Evolutionary conservation across 805 yeast species (phyloP).

Genomic region (Zygosaccharomyces siamensis): DNA sequence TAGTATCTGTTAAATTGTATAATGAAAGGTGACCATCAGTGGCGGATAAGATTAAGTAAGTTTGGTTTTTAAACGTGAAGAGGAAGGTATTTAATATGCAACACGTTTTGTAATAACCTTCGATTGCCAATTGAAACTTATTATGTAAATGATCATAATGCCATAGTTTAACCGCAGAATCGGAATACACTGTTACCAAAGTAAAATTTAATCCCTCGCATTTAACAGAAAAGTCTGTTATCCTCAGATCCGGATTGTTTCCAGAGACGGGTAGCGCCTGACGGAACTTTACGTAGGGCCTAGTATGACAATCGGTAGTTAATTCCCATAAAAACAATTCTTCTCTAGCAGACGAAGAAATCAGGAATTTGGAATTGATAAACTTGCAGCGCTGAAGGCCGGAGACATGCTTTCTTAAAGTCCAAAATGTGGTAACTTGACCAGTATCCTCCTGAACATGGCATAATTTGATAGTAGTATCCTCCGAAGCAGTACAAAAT

Average conservation of each 20-base stretch:
- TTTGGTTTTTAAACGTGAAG: conserved; percentile 27
- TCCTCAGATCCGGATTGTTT: conserved; percentile 73
- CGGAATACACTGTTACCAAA: conserved; percentile 74
- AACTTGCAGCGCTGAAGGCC: conserved; percentile 77
- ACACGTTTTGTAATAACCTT: conserved; percentile 61
- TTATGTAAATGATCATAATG: conserved; percentile 39
- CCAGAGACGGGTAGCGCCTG: conserved; percentile 53
- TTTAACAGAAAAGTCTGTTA: conserved; percentile 73
- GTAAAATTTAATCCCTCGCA: conserved; percentile 33
- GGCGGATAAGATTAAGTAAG: conserved; percentile 53
- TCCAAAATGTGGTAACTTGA: conserved; percentile 45
- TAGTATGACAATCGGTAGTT: conserved; percentile 30
- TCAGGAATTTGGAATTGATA: conserved; percentile 44
- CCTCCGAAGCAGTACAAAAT: conserved; percentile 82
- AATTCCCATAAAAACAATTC: conserved; percentile 81
- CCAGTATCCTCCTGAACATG: conserved; percentile 38
- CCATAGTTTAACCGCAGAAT: conserved; percentile 71
- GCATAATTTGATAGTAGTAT: conserved; percentile 68
- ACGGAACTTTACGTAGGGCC: conserved; percentile 45
- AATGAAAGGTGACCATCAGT: conserved; percentile 77
- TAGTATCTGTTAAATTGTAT: conserved; percentile 46
- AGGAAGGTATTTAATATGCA: conserved; percentile 67
- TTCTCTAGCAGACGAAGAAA: conserved; percentile 77
- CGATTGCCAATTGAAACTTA: conserved; percentile 41
- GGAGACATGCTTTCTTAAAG: conserved; percentile 76